phyloP scores from a whole-genome alignment of 495 filamentous ascomycete genomes.

The Evernia prunastri region DNA sequence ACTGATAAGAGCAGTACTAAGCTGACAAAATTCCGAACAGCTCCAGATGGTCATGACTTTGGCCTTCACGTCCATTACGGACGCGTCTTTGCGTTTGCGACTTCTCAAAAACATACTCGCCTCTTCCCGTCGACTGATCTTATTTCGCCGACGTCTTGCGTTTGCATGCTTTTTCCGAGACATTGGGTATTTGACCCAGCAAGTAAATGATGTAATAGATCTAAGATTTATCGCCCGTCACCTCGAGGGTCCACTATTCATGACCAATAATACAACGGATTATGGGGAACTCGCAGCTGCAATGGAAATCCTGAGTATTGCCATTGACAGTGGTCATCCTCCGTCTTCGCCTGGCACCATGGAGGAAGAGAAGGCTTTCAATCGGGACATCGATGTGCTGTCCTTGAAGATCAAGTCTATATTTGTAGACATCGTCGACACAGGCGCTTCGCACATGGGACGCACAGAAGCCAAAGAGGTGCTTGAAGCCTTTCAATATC shows the following conservation, averaged over 20 bases:
- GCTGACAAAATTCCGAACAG: slow-evolving; percentile 36
- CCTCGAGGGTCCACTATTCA: slow-evolving; percentile 46
- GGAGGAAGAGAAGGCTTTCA: slow-evolving; percentile 49
- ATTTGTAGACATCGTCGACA: slow-evolving; percentile 65
- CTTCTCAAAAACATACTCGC: slow-evolving; percentile 55
- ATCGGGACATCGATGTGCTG: slow-evolving; percentile 62
- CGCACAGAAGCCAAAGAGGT: slow-evolving; percentile 66
- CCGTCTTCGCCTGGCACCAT: slow-evolving; percentile 19
- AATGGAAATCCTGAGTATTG: slow-evolving; percentile 62
- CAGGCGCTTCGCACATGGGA: slow-evolving; percentile 63
- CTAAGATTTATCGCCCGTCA: slow-evolving; percentile 46
- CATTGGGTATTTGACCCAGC: slow-evolving; percentile 38
- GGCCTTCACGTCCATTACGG: slow-evolving; percentile 44
- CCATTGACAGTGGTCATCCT: slow-evolving; percentile 56
- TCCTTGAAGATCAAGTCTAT: slow-evolving; percentile 56
- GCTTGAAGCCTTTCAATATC: slow-evolving; percentile 63
- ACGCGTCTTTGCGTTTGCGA: slow-evolving; percentile 49
- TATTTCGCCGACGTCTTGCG: slow-evolving; percentile 66
- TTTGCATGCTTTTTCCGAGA: slow-evolving; percentile 60
- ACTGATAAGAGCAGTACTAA: slow-evolving; percentile 3
- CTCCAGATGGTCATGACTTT: slow-evolving; percentile 47
- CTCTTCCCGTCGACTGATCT: slow-evolving; percentile 46
- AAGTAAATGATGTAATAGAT: slow-evolving; percentile 41
- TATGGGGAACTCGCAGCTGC: slow-evolving; percentile 59
- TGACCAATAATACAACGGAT: slow-evolving; percentile 51